Evolutionary conservation across 352 stramenopile species (phyloP).

Genomic region (Globisporangium parvum): DNA sequence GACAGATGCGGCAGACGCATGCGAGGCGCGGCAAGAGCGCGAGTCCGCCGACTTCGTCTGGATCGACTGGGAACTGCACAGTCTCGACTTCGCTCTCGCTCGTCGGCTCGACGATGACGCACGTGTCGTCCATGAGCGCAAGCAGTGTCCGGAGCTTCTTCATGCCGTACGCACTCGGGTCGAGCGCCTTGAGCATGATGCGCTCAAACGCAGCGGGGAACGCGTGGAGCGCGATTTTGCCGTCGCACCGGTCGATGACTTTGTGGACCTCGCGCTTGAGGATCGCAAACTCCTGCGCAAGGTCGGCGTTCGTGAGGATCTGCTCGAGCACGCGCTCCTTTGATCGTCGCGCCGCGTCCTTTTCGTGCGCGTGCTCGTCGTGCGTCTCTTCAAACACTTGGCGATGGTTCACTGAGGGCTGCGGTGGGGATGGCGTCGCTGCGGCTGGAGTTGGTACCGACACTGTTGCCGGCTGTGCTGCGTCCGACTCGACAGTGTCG

Average conservation of each 20-base stretch:
- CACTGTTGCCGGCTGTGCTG: slow-evolving; percentile 4
- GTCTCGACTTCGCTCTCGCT: slow-evolving; percentile 51
- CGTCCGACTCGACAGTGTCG: slow-evolving; percentile 8
- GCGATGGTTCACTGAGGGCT: slow-evolving; percentile 19
- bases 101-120: slow-evolving; percentile 38
- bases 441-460: slow-evolving; percentile 4
- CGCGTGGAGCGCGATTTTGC: slow-evolving; percentile 38
- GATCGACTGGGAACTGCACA: slow-evolving; percentile 48
- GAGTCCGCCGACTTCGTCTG: slow-evolving; percentile 19
- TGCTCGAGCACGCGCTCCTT: slow-evolving; percentile 46
- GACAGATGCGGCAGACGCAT: slow-evolving; percentile 56
- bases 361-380: slow-evolving; percentile 5
- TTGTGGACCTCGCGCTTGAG: slow-evolving; percentile 42
- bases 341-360: slow-evolving; percentile 18
- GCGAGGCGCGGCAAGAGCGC: slow-evolving; percentile 39
- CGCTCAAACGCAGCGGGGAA: slow-evolving; percentile 50
- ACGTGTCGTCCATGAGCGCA: slow-evolving; percentile 47
- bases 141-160: slow-evolving; percentile 76
- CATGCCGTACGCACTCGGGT: slow-evolving; percentile 45
- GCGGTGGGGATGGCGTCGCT: background rate
- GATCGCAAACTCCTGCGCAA: too few species aligned
- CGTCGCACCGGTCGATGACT: slow-evolving; percentile 53
- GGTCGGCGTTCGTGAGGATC: slow-evolving; percentile 36
- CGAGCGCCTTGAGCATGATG: slow-evolving; percentile 66
- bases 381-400: slow-evolving; percentile 43